Evolutionary conservation across 352 stramenopile species (phyloP).

Genomic region (Globisporangium ultimum): DNA sequence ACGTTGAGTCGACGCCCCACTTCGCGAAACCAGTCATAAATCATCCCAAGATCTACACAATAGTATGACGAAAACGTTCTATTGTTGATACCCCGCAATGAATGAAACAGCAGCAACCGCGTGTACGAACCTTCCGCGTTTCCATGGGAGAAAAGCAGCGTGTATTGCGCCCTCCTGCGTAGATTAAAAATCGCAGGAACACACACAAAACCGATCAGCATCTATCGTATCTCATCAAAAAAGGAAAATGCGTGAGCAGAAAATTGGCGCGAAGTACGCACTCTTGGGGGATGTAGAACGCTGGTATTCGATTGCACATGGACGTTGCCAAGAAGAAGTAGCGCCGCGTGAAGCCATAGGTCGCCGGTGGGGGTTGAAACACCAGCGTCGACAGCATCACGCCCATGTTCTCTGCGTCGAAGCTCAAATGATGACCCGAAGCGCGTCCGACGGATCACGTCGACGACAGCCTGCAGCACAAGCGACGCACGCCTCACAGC

Average conservation of each 20-base stretch:
- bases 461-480: too few relatives aligned
- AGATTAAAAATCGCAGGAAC: not conserved
- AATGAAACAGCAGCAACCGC: not conserved
- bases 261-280: slow-evolving; percentile 23
- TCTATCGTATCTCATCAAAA: not conserved
- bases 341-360: slow-evolving; percentile 73
- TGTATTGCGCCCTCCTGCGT: slow-evolving; percentile 89
- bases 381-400: slow-evolving; percentile 78
- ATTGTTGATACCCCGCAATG: not conserved
- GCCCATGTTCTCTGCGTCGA: slow-evolving; percentile 45
- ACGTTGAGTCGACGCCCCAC: slow-evolving; percentile 77
- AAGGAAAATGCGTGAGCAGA: not conserved
- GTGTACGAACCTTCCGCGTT: slow-evolving; percentile 90
- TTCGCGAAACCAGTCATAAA: slow-evolving; percentile 97
- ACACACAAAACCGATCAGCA: not conserved
- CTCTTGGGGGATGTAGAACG: slow-evolving; percentile 94
- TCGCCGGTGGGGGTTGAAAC: slow-evolving; percentile 83
- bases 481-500: too few relatives aligned
- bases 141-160: slow-evolving; percentile 96
- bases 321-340: slow-evolving; percentile 94
- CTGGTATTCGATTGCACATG: slow-evolving; percentile 88
- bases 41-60: slow-evolving; percentile 92
- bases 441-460: too few relatives aligned
- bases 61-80: too few relatives aligned
- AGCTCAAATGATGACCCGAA: too few relatives aligned